phyloP scores from a whole-genome alignment of 768 basidiomycete genomes.

The Calocera cornea region DNA sequence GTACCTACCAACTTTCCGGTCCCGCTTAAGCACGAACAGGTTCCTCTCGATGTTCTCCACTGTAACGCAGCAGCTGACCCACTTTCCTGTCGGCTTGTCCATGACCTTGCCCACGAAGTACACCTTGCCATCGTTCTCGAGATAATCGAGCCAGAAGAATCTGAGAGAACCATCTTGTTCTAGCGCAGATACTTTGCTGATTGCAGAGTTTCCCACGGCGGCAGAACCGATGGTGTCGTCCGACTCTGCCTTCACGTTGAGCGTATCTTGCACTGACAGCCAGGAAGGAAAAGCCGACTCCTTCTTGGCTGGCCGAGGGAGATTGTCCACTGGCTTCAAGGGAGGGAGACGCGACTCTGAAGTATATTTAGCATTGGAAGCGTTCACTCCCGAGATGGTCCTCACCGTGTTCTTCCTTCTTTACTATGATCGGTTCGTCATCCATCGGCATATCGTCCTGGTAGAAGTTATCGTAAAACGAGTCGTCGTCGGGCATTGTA shows the following conservation, averaged over 20 bases:
- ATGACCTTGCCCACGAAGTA: slow-evolving; percentile 86
- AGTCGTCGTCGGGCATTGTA: not conserved
- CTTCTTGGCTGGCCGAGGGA: slow-evolving; percentile 27
- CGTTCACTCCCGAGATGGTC: not conserved
- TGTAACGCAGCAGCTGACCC: slow-evolving; percentile 76
- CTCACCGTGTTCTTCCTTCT: not conserved
- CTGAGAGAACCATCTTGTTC: slow-evolving; percentile 73
- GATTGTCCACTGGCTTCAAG: slow-evolving; percentile 7
- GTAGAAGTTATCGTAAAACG: slow-evolving; percentile 1
- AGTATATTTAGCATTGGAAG: not conserved
- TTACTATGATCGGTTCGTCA: not conserved
- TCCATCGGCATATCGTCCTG: not conserved
- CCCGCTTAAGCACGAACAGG: slow-evolving; percentile 74
- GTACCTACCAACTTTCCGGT: slow-evolving; percentile 38
- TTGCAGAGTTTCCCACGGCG: not conserved
- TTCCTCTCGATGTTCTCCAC: slow-evolving; percentile 81
- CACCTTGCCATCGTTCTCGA: slow-evolving; percentile 71
- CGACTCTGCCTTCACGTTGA: slow-evolving; percentile 10
- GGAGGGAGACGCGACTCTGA: not conserved
- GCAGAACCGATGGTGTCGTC: slow-evolving; percentile 4
- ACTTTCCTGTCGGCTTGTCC: slow-evolving; percentile 51
- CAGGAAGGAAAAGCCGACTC: slow-evolving; percentile 45
- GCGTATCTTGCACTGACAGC: slow-evolving; percentile 54
- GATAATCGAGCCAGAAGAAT: slow-evolving; percentile 95
- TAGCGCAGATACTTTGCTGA: slow-evolving; percentile 35